Evolutionary conservation across 495 filamentous ascomycete species (phyloP), one percentile per base, ranked within the genome.

Genomic region (Trichoderma orchidacearum): DNA sequence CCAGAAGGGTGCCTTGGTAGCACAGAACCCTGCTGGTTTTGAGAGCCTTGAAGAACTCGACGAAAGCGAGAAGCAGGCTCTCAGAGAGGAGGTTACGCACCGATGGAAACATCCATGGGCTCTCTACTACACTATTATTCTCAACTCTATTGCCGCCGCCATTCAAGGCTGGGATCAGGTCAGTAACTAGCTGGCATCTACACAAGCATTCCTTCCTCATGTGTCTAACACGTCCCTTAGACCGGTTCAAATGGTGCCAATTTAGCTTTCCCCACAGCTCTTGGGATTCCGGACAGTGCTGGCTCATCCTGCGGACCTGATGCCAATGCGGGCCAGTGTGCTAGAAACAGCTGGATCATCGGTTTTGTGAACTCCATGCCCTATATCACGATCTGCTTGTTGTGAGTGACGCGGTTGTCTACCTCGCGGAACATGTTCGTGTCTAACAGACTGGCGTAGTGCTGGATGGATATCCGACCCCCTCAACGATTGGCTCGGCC

Each of bases 401-500:
- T 31, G 51, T 53, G 27, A 31, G 51, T 53, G 8, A 6, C 5
- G 3, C 28, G 45, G 7, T 32, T 18, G 3, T 5, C 13, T n/a
- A n/a, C 25, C 11, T 12, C 30, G 1, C 23, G 5, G 1, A 6
- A 27, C 13, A 15, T 25, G 17, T 11, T 0, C 17, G 17, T 6
- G 17, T 9, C 30, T 27, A 7, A 27, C 53, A 27, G n/a, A 62
- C 62, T 13, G n/a, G n/a, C 56, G 69, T 53, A 65, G 69, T 57
- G 62, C 60, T 56, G 64, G 63, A 17, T 53, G 59, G 41, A 71
- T 80, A 45, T 73, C 76, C 58, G 80, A 85, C 60, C 84, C 84
- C 17, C 62, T 85, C 27, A 86, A 87, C 60, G 65, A 79, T 63
- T 74, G 65, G 48, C 30, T 86, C 41, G 84, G 84, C 35, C 80